These are phyloP conservation scores for Trichosporon ovoides DNA, from an alignment of 1,284 basidiomycete species.

Conservation along the genomic window DNA sequence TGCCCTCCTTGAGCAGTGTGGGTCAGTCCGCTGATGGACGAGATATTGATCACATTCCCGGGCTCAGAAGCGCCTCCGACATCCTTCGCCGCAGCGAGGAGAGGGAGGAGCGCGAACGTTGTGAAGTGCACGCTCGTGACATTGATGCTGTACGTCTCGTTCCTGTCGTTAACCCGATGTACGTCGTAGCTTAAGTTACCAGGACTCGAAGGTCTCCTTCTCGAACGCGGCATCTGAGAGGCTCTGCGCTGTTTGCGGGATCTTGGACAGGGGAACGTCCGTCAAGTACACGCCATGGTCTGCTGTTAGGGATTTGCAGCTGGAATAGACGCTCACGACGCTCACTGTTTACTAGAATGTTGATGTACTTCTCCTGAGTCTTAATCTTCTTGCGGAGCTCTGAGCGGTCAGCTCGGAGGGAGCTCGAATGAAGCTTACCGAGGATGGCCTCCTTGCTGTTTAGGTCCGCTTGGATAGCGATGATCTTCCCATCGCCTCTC, in stretches of 20 bases:
- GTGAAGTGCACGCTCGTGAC: slow-evolving; percentile 45
- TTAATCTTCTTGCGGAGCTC: slow-evolving; percentile 30
- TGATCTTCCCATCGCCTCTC: slow-evolving; percentile 28
- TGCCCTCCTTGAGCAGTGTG: slow-evolving; percentile 12
- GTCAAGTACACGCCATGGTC: slow-evolving; percentile 43
- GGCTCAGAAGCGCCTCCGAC: slow-evolving; percentile 33
- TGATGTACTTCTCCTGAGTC: slow-evolving; percentile 37
- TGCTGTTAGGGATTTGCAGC: slow-evolving; percentile 6
- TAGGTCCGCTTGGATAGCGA: slow-evolving; percentile 41
- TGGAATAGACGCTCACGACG: slow-evolving; percentile 10
- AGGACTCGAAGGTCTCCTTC: slow-evolving; percentile 37
- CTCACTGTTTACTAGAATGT: slow-evolving; percentile 40
- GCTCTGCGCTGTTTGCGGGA: slow-evolving; percentile 40
- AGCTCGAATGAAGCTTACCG: neutral
- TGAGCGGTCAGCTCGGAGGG: slow-evolving; percentile 10
- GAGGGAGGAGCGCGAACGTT: slow-evolving; percentile 45
- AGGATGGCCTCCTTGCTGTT: slow-evolving; percentile 43
- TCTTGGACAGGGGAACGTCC: slow-evolving; percentile 27
- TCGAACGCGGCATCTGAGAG: slow-evolving; percentile 42
- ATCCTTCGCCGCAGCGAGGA: slow-evolving; percentile 40
- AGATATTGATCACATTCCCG: slow-evolving; percentile 45
- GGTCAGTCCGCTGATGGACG: slow-evolving; percentile 21
- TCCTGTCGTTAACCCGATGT: neutral
- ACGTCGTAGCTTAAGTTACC: slow-evolving; percentile 21
- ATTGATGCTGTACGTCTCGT: slow-evolving; percentile 41